Evolutionary conservation across 2,329 filamentous ascomycete species (phyloP).

Genomic region (Monosporascus sp.): DNA sequence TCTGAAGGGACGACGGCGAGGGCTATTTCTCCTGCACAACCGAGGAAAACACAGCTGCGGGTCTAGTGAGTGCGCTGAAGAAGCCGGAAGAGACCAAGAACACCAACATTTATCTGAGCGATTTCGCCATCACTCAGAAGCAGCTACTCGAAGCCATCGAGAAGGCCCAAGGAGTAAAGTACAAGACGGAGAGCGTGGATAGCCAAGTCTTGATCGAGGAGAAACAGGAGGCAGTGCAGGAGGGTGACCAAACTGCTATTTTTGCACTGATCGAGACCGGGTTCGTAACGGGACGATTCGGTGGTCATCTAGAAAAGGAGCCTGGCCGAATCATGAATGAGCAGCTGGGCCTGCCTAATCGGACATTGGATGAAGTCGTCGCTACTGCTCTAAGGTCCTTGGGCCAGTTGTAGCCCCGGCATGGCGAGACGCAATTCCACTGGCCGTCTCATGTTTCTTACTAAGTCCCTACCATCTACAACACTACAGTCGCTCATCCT

Average conservation of each 20-base stretch:
- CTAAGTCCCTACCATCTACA: no score
- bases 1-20: constrained; percentile 24
- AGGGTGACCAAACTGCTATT: constrained; percentile 19
- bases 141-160: constrained; percentile 42
- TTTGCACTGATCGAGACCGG: constrained; percentile 27
- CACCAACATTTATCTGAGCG: constrained; percentile 26
- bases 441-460: no score
- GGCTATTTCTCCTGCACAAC: constrained; percentile 28
- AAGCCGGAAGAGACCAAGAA: constrained; percentile 28
- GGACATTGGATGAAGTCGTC: constrained; percentile 20
- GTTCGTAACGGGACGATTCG: constrained; percentile 26
- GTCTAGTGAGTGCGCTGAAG: constrained; percentile 22
- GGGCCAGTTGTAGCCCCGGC: neutral
- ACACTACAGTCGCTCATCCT: no score
- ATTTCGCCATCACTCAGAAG: constrained; percentile 27
- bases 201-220: constrained; percentile 20
- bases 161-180: constrained; percentile 40
- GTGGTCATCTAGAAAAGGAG: constrained; percentile 28
- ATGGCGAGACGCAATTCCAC: no score
- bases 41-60: constrained; percentile 29
- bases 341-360: constrained; percentile 21
- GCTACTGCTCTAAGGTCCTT: constrained; percentile 8
- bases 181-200: constrained; percentile 20
- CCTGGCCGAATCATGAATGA: constrained; percentile 26
- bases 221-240: constrained; percentile 20